Evolutionary conservation across 1,284 basidiomycete species (phyloP).

Genomic region (Malassezia vespertilionis): DNA sequence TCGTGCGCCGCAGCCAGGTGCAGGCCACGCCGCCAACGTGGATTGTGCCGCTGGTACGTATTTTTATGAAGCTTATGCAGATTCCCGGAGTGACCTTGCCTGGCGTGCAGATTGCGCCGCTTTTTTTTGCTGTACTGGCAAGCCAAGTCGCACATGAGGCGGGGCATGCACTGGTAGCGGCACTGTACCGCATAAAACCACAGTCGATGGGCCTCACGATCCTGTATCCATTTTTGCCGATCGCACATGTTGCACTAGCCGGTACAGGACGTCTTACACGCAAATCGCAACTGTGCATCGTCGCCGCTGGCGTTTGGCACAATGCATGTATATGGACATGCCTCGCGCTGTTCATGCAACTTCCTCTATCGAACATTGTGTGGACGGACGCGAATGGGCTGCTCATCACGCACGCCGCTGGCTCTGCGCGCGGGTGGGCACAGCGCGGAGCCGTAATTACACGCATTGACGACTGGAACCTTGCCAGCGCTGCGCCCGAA

Average conservation of each 20-base stretch:
- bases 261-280: background rate
- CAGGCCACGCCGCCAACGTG: background rate
- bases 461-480: conserved; percentile 5
- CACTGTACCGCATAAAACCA: conserved; percentile 11
- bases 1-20: background rate
- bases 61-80: background rate
- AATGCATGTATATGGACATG: too few species aligned
- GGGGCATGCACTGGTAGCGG: conserved; percentile 17
- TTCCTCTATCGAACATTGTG: background rate
- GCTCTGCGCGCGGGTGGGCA: conserved; percentile 1
- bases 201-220: conserved; percentile 10
- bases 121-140: background rate
- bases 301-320: conserved; percentile 20
- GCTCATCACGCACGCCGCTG: background rate
- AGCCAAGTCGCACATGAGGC: conserved; percentile 16
- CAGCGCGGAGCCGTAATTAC: background rate
- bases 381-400: conserved; percentile 11
- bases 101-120: background rate
- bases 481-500: background rate
- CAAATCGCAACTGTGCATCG: conserved; percentile 4
- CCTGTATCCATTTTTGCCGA: conserved; percentile 15
- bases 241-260: conserved; percentile 17
- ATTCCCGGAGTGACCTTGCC: conserved; percentile 16
- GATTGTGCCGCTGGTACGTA: conserved; percentile 7
- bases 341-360: background rate